Evolutionary conservation across 129 eudicot genomes (phyloP).

Genomic region (Flaveria trinervia): DNA sequence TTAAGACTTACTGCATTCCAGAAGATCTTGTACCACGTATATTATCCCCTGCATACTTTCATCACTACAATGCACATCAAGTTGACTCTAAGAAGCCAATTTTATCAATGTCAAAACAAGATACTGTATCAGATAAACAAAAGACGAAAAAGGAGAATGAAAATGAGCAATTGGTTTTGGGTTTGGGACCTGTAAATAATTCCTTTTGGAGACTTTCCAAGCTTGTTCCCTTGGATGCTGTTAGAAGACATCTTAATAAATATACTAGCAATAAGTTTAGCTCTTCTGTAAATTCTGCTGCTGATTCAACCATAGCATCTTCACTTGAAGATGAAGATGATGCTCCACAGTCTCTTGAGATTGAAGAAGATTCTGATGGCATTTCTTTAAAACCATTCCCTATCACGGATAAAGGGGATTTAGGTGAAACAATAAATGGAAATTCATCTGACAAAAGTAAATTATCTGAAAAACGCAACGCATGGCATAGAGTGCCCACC

Average conservation of each 20-base stretch:
- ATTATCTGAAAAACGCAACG: slow-evolving; percentile 45
- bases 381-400: slow-evolving; percentile 80
- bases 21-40: slow-evolving; percentile 97
- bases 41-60: slow-evolving; percentile 96
- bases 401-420: slow-evolving; percentile 44
- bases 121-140: slow-evolving; percentile 38
- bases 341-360: slow-evolving; percentile 84
- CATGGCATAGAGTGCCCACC: slow-evolving; percentile 82
- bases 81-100: slow-evolving; percentile 41
- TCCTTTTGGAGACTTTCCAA: slow-evolving; percentile 98
- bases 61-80: slow-evolving; percentile 83
- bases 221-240: slow-evolving; percentile 90
- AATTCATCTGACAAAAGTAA: slow-evolving; percentile 45
- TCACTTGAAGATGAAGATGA: slow-evolving; percentile 55
- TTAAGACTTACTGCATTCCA: slow-evolving; percentile 95
- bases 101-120: slow-evolving; percentile 34
- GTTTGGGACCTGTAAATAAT: slow-evolving; percentile 86
- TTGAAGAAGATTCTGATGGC: slow-evolving; percentile 96
- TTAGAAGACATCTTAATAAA: slow-evolving; percentile 62
- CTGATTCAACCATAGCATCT: slow-evolving; percentile 54
- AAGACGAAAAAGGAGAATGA: slow-evolving; percentile 63
- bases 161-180: slow-evolving; percentile 87
- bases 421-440: slow-evolving; percentile 43
- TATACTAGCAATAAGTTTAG: slow-evolving; percentile 51
- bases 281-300: slow-evolving; percentile 41